A percentile compares a stretch with the other conserved stretches of the same genome.
Evolutionary conservation across 352 stramenopile species (phyloP).

Genomic region (Phytophthora melonis): DNA sequence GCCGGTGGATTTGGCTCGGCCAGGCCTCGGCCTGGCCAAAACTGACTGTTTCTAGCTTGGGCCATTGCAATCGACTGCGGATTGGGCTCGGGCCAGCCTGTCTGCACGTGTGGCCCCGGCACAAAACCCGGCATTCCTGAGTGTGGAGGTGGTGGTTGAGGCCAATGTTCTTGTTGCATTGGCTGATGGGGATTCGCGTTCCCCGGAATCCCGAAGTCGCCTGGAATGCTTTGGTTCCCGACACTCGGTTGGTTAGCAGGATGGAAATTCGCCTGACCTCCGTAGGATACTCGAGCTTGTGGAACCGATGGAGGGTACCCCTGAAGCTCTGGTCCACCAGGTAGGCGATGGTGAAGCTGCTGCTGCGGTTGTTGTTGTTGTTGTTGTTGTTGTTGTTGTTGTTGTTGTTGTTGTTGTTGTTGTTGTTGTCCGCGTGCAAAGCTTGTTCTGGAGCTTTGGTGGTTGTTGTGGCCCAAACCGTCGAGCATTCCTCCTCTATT

Average conservation of each 20-base stretch:
- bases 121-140: neutral
- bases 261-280: slow-evolving; percentile 10
- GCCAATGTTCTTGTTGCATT: slow-evolving; percentile 20
- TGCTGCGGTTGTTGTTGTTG: slow-evolving; percentile 39
- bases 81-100: slow-evolving; percentile 8
- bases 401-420: slow-evolving; percentile 37
- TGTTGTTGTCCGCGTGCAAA: slow-evolving; percentile 59
- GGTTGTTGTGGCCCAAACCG: slow-evolving; percentile 56
- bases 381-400: slow-evolving; percentile 39
- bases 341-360: slow-evolving; percentile 28
- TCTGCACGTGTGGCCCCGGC: slow-evolving; percentile 5
- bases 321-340: slow-evolving; percentile 12
- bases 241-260: neutral
- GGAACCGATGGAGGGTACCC: slow-evolving; percentile 15
- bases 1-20: slow-evolving; percentile 2
- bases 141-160: slow-evolving; percentile 19
- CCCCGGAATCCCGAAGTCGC: slow-evolving; percentile 3
- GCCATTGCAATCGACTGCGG: slow-evolving; percentile 11
- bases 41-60: slow-evolving; percentile 25
- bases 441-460: slow-evolving; percentile 38
- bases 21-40: slow-evolving; percentile 9
- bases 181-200: slow-evolving; percentile 22
- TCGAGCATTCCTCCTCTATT: slow-evolving; percentile 48
- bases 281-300: slow-evolving; percentile 10
- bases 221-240: slow-evolving; percentile 14